These are phyloP conservation scores for Lathyrus tuberosus DNA, from an alignment of 306 rosid species.

Conservation along the genomic window DNA sequence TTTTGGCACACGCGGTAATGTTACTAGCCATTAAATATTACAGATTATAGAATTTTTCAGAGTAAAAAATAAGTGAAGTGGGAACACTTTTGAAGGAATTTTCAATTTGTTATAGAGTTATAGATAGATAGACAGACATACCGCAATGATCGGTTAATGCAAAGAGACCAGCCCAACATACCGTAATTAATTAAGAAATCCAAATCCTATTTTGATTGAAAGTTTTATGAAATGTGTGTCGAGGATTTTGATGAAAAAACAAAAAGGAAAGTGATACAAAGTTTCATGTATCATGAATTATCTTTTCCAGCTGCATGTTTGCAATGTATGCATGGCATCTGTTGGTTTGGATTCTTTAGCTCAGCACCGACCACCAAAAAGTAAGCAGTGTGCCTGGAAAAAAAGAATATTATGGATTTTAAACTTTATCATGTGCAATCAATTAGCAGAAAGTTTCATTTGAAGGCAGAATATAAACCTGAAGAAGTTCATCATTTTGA, in stretches of 20 bases:
- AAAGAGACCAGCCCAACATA: neutral
- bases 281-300: too few species aligned
- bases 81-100: neutral
- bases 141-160: neutral
- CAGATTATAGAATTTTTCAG: neutral
- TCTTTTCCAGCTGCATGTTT: too few species aligned
- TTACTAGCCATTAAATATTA: conserved; percentile 8
- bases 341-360: conserved; percentile 64
- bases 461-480: conserved; percentile 47
- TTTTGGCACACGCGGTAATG: conserved; percentile 75
- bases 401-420: conserved; percentile 10
- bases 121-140: neutral
- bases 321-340: conserved; percentile 63
- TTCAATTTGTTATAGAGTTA: neutral
- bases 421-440: neutral
- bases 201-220: neutral
- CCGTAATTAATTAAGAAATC: neutral
- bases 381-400: conserved; percentile 80
- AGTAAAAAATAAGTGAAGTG: too few species aligned
- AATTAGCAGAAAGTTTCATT: conserved; percentile 6
- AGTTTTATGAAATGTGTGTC: neutral
- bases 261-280: conserved; percentile 8
- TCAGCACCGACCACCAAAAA: conserved; percentile 92
- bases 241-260: neutral
- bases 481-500: conserved; percentile 79